Conservation (phyloP, 805 yeast genomes). For the Dipodascus albidus region DNA sequence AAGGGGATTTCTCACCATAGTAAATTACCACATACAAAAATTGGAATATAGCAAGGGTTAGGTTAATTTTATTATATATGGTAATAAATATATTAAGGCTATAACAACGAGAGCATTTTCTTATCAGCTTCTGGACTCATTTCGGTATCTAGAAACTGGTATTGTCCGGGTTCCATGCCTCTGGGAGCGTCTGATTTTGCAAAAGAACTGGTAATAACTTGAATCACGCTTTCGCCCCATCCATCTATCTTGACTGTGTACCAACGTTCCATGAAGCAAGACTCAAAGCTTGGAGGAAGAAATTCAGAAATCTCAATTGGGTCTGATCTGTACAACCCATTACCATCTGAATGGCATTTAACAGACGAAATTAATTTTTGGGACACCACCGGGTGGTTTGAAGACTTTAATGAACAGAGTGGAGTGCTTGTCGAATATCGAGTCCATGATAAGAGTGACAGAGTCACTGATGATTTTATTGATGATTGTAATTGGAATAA, state of each 20-base stretch:
- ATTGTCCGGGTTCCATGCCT: not conserved
- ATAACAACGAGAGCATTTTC: no score
- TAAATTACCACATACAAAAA: not conserved
- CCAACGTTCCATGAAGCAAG: not conserved
- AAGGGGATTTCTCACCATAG: not conserved
- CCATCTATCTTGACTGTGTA: not conserved
- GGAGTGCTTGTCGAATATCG: not conserved
- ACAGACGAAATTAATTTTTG: not conserved
- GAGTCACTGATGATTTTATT: not conserved
- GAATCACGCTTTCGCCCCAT: not conserved
- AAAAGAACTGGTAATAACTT: not conserved
- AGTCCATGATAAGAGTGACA: not conserved
- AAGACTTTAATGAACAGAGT: not conserved
- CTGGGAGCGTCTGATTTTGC: not conserved
- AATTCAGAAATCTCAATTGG: not conserved
- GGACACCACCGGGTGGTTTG: not conserved
- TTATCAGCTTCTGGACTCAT: not conserved
- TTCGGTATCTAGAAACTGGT: not conserved
- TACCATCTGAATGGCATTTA: not conserved
- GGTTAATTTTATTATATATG: no score
- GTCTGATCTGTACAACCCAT: not conserved
- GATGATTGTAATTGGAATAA: not conserved
- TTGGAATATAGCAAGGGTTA: no score
- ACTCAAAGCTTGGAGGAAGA: not conserved
- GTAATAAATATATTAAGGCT: no score